Conservation (phyloP, 2,329 filamentous ascomycete species). For the Plectosphaerella sp. region DNA sequence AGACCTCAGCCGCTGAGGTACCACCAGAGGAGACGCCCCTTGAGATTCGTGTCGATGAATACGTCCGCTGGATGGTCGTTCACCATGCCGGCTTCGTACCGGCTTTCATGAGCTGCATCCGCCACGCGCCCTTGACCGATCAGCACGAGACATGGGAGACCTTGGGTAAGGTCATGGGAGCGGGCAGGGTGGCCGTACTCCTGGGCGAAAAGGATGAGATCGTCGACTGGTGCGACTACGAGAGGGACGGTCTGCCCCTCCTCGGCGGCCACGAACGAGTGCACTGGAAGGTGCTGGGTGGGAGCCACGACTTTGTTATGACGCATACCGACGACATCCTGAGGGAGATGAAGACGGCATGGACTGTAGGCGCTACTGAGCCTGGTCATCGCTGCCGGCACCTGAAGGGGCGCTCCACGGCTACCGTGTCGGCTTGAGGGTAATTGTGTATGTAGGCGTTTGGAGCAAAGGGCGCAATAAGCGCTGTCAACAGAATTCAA, state of each 20-base stretch:
- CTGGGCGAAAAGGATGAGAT: constrained; percentile 48
- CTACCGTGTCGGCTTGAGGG: too few relatives aligned
- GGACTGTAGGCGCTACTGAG: constrained; percentile 22
- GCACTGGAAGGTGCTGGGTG: constrained; percentile 45
- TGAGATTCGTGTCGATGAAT: constrained; percentile 41
- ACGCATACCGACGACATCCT: constrained; percentile 43
- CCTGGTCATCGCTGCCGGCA: not conserved
- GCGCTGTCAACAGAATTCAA: too few relatives aligned
- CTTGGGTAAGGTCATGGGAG: constrained; percentile 33
- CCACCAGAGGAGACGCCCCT: constrained; percentile 26
- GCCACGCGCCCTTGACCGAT: constrained; percentile 46
- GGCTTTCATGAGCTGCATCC: constrained; percentile 55
- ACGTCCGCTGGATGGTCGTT: constrained; percentile 54
- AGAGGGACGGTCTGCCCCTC: constrained; percentile 43
- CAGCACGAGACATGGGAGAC: constrained; percentile 47
- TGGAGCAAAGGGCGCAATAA: too few relatives aligned
- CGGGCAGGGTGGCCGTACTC: constrained; percentile 44
- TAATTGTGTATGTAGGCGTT: too few relatives aligned
- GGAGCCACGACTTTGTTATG: constrained; percentile 60
- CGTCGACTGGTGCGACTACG: constrained; percentile 46
- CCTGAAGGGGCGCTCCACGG: too few relatives aligned
- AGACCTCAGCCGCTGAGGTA: constrained; percentile 26
- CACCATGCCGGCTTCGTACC: constrained; percentile 55
- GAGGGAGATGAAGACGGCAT: constrained; percentile 42
- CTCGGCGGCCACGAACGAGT: constrained; percentile 45